phyloP scores from a whole-genome alignment of 352 stramenopile genomes.

The Phytophthora pisi region DNA sequence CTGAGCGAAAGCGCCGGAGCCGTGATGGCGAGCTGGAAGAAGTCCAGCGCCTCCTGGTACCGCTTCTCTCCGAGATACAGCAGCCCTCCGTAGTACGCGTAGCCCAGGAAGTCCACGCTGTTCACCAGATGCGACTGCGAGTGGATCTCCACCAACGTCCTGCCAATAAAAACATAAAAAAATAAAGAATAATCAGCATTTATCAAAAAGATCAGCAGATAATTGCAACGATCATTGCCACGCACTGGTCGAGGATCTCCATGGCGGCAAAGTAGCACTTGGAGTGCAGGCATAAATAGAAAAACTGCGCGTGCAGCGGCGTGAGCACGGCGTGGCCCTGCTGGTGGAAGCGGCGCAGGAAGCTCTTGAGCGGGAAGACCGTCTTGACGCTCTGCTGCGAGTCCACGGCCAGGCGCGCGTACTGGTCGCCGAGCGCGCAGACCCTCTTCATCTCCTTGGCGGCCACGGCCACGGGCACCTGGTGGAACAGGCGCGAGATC shows the following conservation, averaged over 20 bases:
- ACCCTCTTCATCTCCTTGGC: constrained; percentile 68
- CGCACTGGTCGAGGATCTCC: constrained; percentile 73
- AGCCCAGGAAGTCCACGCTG: constrained; percentile 75
- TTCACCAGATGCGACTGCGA: constrained; percentile 55
- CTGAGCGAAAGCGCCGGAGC: constrained; percentile 73
- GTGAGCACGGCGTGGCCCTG: constrained; percentile 64
- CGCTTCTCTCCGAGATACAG: constrained; percentile 79
- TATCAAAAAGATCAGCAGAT: neutral
- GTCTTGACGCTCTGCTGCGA: constrained; percentile 63
- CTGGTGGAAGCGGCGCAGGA: constrained; percentile 67
- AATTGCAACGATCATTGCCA: neutral
- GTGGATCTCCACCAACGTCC: constrained; percentile 77
- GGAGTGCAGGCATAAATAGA: constrained; percentile 80
- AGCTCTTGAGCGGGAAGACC: constrained; percentile 72
- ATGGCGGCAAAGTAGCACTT: constrained; percentile 81
- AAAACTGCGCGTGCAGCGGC: constrained; percentile 70
- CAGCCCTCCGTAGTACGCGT: constrained; percentile 85
- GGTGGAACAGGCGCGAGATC: constrained; percentile 55
- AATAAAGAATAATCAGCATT: neutral
- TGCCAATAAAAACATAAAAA: constrained; percentile 28
- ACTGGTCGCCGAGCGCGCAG: constrained; percentile 57
- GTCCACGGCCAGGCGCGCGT: constrained; percentile 52
- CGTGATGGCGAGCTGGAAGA: constrained; percentile 77
- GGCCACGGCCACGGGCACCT: constrained; percentile 53
- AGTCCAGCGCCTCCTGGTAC: constrained; percentile 74